Conservation (phyloP, 495 filamentous ascomycete species). For the Penicillium flavigenum region DNA sequence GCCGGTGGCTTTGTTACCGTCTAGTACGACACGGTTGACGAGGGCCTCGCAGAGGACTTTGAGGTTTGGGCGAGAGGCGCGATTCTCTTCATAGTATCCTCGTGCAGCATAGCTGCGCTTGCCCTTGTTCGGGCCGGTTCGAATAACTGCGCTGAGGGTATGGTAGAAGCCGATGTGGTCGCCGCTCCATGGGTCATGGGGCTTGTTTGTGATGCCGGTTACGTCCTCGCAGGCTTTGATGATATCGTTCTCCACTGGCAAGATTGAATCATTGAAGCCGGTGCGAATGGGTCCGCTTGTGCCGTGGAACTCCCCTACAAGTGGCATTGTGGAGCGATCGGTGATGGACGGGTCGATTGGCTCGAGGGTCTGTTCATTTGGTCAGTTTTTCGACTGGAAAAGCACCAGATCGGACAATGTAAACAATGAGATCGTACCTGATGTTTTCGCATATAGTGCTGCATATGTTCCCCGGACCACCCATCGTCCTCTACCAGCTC, state of each 20-base stretch:
- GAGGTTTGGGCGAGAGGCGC: constrained; percentile 24
- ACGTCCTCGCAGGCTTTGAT: constrained; percentile 29
- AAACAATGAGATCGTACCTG: constrained; percentile 25
- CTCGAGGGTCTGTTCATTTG: constrained; percentile 15
- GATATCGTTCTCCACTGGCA: constrained; percentile 28
- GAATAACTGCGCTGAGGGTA: constrained; percentile 40
- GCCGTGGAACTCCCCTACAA: constrained; percentile 30
- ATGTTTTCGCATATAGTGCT: constrained; percentile 31
- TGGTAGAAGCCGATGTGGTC: constrained; percentile 38
- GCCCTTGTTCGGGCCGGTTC: constrained; percentile 39
- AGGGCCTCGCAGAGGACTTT: constrained; percentile 34
- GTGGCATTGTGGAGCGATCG: constrained; percentile 19
- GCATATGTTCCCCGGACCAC: constrained; percentile 42
- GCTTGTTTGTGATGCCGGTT: constrained; percentile 19
- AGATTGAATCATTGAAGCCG: constrained; percentile 28
- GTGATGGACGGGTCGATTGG: constrained; percentile 18
- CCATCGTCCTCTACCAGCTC: constrained; percentile 33
- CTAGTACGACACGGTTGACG: constrained; percentile 28
- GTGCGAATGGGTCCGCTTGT: constrained; percentile 31
- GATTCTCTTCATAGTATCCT: constrained; percentile 28
- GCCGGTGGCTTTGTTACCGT: constrained; percentile 30
- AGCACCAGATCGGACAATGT: constrained; percentile 13
- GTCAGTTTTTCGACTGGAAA: background rate
- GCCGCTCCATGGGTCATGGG: constrained; percentile 35
- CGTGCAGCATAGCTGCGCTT: constrained; percentile 53